These are phyloP conservation scores for Exophiala dermatitidis DNA, from an alignment of 2,329 filamentous ascomycete genomes.

Conservation along the genomic window DNA sequence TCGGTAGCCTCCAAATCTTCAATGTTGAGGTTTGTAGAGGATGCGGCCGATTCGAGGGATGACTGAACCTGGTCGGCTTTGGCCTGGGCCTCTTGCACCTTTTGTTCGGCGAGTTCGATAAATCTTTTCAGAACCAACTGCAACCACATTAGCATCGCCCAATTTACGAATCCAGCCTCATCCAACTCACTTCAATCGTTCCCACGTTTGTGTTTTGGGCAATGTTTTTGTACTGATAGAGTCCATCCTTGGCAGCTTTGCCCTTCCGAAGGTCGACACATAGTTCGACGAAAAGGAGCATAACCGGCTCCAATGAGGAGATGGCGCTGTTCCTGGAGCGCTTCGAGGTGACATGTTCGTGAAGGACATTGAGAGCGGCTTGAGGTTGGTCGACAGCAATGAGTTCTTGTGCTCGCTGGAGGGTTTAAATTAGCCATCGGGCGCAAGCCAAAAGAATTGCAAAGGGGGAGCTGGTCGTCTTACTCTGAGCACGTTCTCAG, in stretches of 20 bases:
- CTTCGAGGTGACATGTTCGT: conserved; percentile 99
- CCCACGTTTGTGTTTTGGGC: conserved; percentile 97
- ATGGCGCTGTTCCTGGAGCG: conserved; percentile 96
- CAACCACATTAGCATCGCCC: conserved; percentile 17
- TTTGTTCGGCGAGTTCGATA: conserved; percentile 91
- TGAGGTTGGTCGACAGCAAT: conserved; percentile 92
- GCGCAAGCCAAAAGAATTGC: conserved; percentile 15
- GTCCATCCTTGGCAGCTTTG: conserved; percentile 94
- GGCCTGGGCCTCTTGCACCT: conserved; percentile 89
- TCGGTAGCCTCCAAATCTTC: conserved; percentile 96
- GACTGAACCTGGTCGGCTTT: conserved; percentile 95
- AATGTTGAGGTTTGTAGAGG: conserved; percentile 53
- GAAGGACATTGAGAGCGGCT: conserved; percentile 86
- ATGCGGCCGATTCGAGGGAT: conserved; percentile 64
- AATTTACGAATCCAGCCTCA: conserved; percentile 2
- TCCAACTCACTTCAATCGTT: conserved; percentile 74
- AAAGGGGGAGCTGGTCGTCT: conserved; percentile 25
- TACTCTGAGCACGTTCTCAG: conserved; percentile 94
- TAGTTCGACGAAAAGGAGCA: conserved; percentile 94
- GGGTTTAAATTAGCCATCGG: conserved; percentile 20
- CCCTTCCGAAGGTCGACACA: conserved; percentile 97
- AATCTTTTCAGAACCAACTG: conserved; percentile 92
- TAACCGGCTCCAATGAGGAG: conserved; percentile 91
- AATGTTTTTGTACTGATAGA: conserved; percentile 99
- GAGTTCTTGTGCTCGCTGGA: conserved; percentile 84